phyloP scores from a whole-genome alignment of 192 early-diverging fungal species.

The Rhizoclosmatium sp. region DNA sequence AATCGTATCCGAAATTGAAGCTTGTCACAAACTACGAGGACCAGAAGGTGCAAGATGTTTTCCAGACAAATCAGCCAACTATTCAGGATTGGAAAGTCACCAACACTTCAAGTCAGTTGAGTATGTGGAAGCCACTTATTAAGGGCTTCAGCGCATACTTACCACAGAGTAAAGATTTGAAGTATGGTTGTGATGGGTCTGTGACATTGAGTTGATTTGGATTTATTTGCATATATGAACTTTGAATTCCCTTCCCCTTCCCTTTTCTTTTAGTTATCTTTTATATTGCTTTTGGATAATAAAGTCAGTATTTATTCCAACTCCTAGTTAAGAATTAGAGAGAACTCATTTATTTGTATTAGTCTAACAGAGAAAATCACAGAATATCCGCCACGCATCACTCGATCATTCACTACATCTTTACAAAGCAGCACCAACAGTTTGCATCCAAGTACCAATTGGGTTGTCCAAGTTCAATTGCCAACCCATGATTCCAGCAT shows the following conservation, averaged over 20 bases:
- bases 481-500: constrained; percentile 51
- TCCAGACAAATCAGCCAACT: neutral
- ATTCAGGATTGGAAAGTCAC: constrained; percentile 1
- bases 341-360: too few species aligned
- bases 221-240: neutral
- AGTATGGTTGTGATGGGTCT: constrained; percentile 15
- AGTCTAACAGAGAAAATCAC: too few species aligned
- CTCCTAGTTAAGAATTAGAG: too few species aligned
- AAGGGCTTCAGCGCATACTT: neutral
- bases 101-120: constrained; percentile 12
- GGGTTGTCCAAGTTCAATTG: constrained; percentile 43
- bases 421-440: constrained; percentile 36
- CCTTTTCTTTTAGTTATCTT: neutral
- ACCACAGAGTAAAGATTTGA: neutral
- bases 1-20: constrained; percentile 48
- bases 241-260: neutral
- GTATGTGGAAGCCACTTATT: neutral
- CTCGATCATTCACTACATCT: neutral
- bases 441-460: constrained; percentile 36
- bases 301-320: too few species aligned
- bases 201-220: neutral
- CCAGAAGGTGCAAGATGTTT: constrained; percentile 34
- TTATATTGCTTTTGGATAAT: neutral
- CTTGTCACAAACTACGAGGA: constrained; percentile 51
- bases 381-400: too few species aligned